Base-by-base conservation (phyloP, 805 yeast species). In the Candida ascalaphidarum region DNA sequence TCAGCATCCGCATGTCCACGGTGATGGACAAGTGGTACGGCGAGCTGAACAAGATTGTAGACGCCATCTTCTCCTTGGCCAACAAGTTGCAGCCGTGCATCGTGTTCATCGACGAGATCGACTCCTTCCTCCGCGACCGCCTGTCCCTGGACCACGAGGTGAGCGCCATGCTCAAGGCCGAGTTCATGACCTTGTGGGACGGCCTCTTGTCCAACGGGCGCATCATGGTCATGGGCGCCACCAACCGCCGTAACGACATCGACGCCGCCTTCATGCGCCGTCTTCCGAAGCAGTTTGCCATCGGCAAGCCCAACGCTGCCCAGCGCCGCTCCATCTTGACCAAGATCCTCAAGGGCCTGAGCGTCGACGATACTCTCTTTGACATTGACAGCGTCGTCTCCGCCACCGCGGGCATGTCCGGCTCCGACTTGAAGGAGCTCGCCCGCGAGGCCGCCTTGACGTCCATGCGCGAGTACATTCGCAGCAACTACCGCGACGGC, bases 11-110 rank as follows among this genome's bases (percentile, higher is more conserved):
- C 52, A 82, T 89, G 94, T 85, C 95, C 15, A 77, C 89, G 3
- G 75, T 89, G 11, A 82, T 88, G 89, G 96, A 92, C 57, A 89
- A 89, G 55, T 89, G 96, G 95, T 89, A 84, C 49, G 98, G 98
- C 11, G 97, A 89, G 55, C 76, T 89, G 17, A 89, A 92, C 54
- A 92, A 92, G 58, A 76, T 88, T 27, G 92, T 85, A 1, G 94
- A 88, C 40, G 97, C 96, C 1, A 74, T 89, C 20, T 89, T 89
- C 50, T 78, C 95, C 6, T 65, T 89, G 31, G 97, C 96, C 4
- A 66, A 72, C 35, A 89, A 92, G 48, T 67, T 89, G 23, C 85
- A 85, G 52, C 98, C 98, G 2, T 86, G 96, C 53, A 92, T 89
- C 37, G 77, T 89, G 26, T 89, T 89, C 55, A 84, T 89, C 35